A percentile compares a stretch with the other conserved stretches of the same genome.
These are phyloP conservation scores for Globisporangium carolinianum DNA, from an alignment of 352 stramenopile genomes.

Conservation along the genomic window DNA sequence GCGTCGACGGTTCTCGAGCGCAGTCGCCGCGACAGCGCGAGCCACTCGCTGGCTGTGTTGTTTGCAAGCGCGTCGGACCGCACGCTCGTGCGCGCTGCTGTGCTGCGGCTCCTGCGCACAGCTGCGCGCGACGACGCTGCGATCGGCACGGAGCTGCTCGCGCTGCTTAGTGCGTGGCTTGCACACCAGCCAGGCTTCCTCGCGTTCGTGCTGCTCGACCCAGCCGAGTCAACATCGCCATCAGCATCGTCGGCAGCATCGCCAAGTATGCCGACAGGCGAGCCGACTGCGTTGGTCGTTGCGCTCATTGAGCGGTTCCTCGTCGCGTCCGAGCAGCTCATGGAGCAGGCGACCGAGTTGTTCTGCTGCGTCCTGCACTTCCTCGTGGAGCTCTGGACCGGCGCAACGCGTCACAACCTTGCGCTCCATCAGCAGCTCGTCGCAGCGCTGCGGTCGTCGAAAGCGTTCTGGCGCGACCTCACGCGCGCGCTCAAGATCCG, in stretches of 20 bases:
- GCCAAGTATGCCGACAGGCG: background rate
- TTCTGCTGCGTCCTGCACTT: conserved; percentile 53
- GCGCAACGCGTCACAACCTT: conserved; percentile 26
- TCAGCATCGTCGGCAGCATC: no score
- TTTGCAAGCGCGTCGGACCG: conserved; percentile 42
- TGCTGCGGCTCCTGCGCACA: conserved; percentile 29
- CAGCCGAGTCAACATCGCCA: background rate
- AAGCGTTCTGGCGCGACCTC: conserved; percentile 54
- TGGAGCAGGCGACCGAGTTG: conserved; percentile 49
- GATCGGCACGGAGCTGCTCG: conserved; percentile 37
- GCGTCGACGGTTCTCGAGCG: conserved; percentile 18
- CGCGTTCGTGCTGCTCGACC: conserved; percentile 41
- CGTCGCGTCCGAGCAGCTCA: conserved; percentile 41
- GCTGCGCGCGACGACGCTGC: conserved; percentile 15
- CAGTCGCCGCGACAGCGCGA: background rate
- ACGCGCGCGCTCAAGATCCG: conserved; percentile 50
- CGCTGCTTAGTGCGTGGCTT: conserved; percentile 44
- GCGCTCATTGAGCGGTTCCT: conserved; percentile 46
- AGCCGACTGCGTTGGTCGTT: conserved; percentile 20
- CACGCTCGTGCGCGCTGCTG: conserved; percentile 24
- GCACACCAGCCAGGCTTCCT: conserved; percentile 60
- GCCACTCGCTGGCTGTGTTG: conserved; percentile 40
- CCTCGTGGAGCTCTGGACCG: conserved; percentile 49
- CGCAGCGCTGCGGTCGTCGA: conserved; percentile 21
- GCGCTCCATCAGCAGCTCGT: conserved; percentile 46